Conservation (phyloP, 352 stramenopile genomes). For the Phytophthora hybrid region DNA sequence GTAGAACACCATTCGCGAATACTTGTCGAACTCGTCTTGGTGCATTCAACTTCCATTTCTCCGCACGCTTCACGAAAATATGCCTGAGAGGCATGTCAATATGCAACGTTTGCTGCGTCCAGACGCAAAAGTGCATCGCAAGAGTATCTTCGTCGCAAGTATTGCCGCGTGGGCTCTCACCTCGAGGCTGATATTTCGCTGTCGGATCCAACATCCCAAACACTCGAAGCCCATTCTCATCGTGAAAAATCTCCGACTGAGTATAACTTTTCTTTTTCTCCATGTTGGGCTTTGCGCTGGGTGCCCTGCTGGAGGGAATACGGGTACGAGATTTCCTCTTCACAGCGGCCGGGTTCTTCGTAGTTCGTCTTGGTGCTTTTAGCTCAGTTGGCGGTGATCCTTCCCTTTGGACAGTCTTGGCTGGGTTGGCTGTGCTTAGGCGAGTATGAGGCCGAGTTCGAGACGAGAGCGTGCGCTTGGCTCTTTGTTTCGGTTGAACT, state of each 20-base stretch:
- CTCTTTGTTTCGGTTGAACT: conserved; percentile 13
- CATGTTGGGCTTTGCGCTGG: background rate
- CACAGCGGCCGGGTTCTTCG: conserved; percentile 1
- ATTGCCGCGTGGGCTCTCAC: background rate
- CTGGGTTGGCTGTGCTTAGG: background rate
- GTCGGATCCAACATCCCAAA: conserved; percentile 53
- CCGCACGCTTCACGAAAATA: conserved; percentile 19
- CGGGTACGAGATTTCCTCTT: conserved; percentile 7
- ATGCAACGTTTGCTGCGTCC: conserved; percentile 16
- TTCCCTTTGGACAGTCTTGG: background rate
- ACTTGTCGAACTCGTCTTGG: conserved; percentile 16
- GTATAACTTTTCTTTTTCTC: conserved; percentile 9
- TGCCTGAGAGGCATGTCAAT: conserved; percentile 26
- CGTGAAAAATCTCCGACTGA: conserved; percentile 17
- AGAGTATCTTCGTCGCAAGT: conserved; percentile 2
- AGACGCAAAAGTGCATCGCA: conserved; percentile 27
- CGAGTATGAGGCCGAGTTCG: conserved; percentile 9
- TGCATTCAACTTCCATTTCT: conserved; percentile 11
- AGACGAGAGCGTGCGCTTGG: conserved; percentile 8
- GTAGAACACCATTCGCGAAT: conserved; percentile 47
- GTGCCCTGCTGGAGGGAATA: background rate
- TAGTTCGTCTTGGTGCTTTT: conserved; percentile 12
- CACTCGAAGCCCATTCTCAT: conserved; percentile 40
- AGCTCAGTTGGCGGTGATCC: background rate
- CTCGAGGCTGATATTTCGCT: conserved; percentile 6